Conservation (phyloP, 306 rosid species). For the Canavalia gladiata region DNA sequence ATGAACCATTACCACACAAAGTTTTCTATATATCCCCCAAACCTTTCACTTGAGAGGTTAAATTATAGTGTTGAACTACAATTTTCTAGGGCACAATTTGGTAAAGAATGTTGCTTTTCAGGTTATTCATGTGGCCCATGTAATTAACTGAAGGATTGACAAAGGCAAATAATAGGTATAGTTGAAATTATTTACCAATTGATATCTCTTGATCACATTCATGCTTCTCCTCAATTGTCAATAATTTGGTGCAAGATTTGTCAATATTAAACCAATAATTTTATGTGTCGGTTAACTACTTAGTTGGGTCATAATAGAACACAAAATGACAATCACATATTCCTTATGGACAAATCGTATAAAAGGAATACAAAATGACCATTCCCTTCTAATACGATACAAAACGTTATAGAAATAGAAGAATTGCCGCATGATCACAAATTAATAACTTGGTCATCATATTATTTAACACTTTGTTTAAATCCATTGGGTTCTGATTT, state of each 20-base stretch:
- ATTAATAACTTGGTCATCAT: background rate
- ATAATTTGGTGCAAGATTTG: background rate
- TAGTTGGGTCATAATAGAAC: background rate
- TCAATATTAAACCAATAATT: background rate
- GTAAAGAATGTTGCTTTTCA: background rate
- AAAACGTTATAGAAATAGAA: background rate
- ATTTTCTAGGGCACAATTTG: background rate
- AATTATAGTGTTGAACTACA: background rate
- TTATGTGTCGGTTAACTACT: conserved; percentile 19
- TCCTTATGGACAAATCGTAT: background rate
- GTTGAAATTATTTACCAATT: background rate
- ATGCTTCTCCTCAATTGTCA: background rate
- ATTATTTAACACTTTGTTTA: background rate
- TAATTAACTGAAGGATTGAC: background rate
- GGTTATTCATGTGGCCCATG: background rate
- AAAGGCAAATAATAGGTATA: background rate
- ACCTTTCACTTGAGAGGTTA: background rate
- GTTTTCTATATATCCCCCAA: no score
- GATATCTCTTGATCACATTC: background rate
- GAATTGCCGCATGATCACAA: background rate
- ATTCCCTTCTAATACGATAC: background rate
- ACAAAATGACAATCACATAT: background rate
- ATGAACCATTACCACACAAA: no score
- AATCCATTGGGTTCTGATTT: background rate
- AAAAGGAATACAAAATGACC: background rate